Base-by-base conservation (phyloP, 2,329 filamentous ascomycete species). In the Xylariomycetidae sp. region DNA sequence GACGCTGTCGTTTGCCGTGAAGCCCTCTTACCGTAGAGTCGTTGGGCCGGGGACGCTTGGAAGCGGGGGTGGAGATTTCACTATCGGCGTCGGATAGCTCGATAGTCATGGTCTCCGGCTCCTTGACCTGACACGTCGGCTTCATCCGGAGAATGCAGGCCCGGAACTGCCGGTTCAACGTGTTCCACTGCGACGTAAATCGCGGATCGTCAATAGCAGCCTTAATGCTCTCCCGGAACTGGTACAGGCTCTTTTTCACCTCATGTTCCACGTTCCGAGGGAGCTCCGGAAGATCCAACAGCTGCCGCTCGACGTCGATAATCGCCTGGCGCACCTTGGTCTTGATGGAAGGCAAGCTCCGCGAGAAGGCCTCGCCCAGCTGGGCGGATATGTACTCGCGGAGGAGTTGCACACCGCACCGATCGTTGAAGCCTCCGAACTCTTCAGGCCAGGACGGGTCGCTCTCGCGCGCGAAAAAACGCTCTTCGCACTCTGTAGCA, bases 181-280 rank as follows among this genome's bases (percentile, higher is more conserved):
- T 39, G 22, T 50, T 51, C 59, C 60, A 63, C 7, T 48, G 26
- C 1, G 53, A 50, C 3, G 45, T 46, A 22, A 58, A 75, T 1
- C 64, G 54, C 4, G 66, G 63, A 25, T 70, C 69, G 14, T 71
- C 64, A 5, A 85, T 59, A 1, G 78, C 63, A 0, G 63, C 59
- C 4, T 70, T 64, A 1, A 87, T 66, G 0, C 64, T 51, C 0
- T 65, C 59, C 0, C 74, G 70, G 40, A 90, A 80, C 1, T 62
- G 62, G 10, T 66, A 63, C 0, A 90, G 54, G 9, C 77, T 74
- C 2, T 71, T 70, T 14, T 71, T 70, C 0, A 94, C 70, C 8
- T 80, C 75, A 0, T 80, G 64, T n/a, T 80, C 72, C 0, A 88
- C 74, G 27, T 88, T 85, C 0, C 65, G 59, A 0, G 83, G 82